phyloP scores from a whole-genome alignment of 805 yeast species.

The Jamesozyma lodderae region DNA sequence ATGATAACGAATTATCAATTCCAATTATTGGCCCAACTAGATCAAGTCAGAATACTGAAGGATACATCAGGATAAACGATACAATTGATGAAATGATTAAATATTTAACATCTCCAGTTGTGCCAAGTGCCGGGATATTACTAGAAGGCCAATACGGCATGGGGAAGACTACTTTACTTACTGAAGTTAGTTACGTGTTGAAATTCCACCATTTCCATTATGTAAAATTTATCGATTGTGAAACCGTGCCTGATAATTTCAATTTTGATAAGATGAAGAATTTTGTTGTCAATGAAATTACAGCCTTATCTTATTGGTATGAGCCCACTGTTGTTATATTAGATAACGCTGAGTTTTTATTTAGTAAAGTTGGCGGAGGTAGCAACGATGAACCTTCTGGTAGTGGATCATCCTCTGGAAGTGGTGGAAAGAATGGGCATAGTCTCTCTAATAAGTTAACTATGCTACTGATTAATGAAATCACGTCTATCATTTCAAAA shows the following conservation, averaged over 20 bases:
- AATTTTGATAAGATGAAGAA: constrained; percentile 33
- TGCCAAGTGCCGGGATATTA: constrained; percentile 40
- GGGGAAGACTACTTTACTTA: constrained; percentile 61
- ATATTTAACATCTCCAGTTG: constrained; percentile 14
- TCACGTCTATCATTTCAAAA: constrained; percentile 30
- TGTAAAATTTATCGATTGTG: constrained; percentile 45
- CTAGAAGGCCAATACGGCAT: constrained; percentile 71
- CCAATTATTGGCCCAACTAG: not conserved
- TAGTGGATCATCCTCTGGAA: constrained; percentile 38
- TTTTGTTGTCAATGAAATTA: constrained; percentile 35
- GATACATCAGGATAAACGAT: constrained; percentile 3
- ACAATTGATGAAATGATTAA: constrained; percentile 4
- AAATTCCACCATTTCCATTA: constrained; percentile 25
- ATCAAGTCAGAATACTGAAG: not conserved
- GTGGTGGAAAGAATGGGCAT: constrained; percentile 33
- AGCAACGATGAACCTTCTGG: constrained; percentile 32
- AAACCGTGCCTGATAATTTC: constrained; percentile 29
- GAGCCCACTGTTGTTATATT: constrained; percentile 66
- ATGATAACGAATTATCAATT: not conserved
- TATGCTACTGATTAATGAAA: constrained; percentile 45
- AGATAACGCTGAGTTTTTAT: constrained; percentile 68
- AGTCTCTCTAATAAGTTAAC: constrained; percentile 51
- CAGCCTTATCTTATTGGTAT: constrained; percentile 53
- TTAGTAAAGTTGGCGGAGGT: constrained; percentile 40
- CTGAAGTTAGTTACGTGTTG: constrained; percentile 30